Conservation (phyloP, 2,329 filamentous ascomycete species). For the Rutstroemia sp. region DNA sequence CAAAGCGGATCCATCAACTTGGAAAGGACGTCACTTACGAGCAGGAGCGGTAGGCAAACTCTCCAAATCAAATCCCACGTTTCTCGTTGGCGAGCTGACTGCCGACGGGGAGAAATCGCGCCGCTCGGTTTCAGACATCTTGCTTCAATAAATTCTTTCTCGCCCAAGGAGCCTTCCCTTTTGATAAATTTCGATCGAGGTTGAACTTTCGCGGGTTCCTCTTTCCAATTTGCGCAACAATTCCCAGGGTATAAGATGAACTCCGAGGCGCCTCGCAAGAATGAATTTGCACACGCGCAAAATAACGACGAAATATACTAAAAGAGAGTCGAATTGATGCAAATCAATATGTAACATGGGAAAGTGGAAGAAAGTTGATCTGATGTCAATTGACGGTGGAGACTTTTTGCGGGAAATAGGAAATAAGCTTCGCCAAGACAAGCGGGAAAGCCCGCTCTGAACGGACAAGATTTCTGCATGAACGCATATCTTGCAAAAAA, state of each 20-base stretch:
- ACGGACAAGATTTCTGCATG: background rate
- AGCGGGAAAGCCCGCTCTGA: background rate
- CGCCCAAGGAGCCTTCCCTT: too few relatives aligned
- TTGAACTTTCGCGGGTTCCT: background rate
- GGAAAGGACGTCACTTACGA: background rate
- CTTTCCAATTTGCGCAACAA: too few relatives aligned
- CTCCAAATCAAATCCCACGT: conserved; percentile 3
- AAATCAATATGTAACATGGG: background rate
- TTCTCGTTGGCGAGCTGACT: background rate
- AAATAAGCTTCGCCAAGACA: background rate
- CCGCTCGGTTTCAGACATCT: conserved; percentile 1
- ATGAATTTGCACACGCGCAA: background rate
- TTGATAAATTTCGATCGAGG: background rate
- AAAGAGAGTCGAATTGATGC: background rate
- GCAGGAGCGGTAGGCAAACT: background rate
- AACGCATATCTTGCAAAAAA: background rate
- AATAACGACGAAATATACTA: background rate
- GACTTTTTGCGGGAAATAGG: background rate
- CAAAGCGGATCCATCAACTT: background rate
- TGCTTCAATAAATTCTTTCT: background rate
- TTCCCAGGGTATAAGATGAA: too few relatives aligned
- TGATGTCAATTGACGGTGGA: background rate
- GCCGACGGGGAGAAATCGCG: conserved; percentile 11
- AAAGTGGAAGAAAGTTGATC: background rate
- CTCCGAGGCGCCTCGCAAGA: background rate